A percentile compares a stretch with the other conserved stretches of the same genome.
Conservation (phyloP, 148 eudicot species). For the Vaccinium myrtillus region DNA sequence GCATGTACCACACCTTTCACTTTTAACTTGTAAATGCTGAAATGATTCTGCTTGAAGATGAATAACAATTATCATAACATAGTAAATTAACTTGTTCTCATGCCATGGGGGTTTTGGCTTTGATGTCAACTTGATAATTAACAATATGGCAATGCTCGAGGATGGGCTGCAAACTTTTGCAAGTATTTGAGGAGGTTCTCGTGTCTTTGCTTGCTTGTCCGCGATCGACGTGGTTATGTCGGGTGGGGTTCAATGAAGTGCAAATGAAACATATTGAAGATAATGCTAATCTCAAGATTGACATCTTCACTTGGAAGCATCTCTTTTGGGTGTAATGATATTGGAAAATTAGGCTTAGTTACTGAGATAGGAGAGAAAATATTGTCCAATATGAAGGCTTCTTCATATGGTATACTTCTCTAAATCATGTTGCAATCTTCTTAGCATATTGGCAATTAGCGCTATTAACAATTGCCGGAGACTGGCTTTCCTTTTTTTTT, state of each 20-base stretch:
- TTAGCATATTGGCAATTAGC: background rate
- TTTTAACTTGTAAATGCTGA: background rate
- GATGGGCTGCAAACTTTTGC: background rate
- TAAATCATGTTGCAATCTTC: background rate
- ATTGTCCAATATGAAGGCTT: background rate
- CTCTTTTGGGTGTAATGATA: background rate
- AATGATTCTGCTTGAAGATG: constrained; percentile 1
- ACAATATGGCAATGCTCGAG: background rate
- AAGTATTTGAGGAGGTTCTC: background rate
- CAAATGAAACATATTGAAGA: background rate
- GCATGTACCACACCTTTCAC: background rate
- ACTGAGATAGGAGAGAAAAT: background rate
- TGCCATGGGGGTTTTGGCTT: background rate
- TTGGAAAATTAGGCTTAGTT: background rate
- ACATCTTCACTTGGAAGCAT: background rate
- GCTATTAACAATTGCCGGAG: background rate
- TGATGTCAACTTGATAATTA: background rate
- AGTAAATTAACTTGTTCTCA: background rate
- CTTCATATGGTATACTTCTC: background rate
- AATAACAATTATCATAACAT: background rate
- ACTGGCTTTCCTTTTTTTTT: background rate
- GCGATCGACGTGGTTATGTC: background rate
- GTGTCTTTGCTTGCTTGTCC: background rate
- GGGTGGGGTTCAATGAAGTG: background rate
- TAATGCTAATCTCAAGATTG: background rate